Conservation (phyloP, 768 basidiomycete species). For the Trametes meyenii region DNA sequence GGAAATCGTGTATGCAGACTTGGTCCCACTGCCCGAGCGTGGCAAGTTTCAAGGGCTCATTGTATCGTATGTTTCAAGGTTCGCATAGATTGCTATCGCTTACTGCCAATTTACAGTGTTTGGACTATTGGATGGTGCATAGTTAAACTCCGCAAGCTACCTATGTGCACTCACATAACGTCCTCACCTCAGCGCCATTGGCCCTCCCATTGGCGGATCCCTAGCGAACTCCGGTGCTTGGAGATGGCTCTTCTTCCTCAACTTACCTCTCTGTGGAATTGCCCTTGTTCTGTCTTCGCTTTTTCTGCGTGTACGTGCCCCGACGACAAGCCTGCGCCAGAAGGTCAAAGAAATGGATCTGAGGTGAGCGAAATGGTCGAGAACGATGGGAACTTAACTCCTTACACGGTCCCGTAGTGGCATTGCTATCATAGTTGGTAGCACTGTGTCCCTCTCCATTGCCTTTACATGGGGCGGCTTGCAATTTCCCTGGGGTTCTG, state of each 20-base stretch:
- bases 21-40: conserved; percentile 31
- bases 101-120: neutral
- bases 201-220: conserved; percentile 35
- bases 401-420: conserved; percentile 27
- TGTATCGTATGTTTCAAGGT: neutral
- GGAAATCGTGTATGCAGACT: conserved; percentile 30
- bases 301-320: conserved; percentile 24
- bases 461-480: conserved; percentile 39
- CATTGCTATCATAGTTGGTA: conserved; percentile 25
- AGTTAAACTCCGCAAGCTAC: neutral
- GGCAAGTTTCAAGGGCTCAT: conserved; percentile 35
- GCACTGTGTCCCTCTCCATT: conserved; percentile 20
- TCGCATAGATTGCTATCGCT: neutral
- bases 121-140: conserved; percentile 16
- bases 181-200: conserved; percentile 31
- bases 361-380: conserved; percentile 32
- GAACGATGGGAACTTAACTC: conserved; percentile 30
- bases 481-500: conserved; percentile 38
- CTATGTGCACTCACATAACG: no score
- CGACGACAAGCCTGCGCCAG: conserved; percentile 28
- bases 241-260: conserved; percentile 24
- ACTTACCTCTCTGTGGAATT: conserved; percentile 21
- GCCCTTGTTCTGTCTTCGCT: neutral
- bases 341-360: conserved; percentile 40
- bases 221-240: conserved; percentile 17